These are phyloP conservation scores for Symmetrospora coprosmae DNA, from an alignment of 768 basidiomycete species.

Conservation along the genomic window DNA sequence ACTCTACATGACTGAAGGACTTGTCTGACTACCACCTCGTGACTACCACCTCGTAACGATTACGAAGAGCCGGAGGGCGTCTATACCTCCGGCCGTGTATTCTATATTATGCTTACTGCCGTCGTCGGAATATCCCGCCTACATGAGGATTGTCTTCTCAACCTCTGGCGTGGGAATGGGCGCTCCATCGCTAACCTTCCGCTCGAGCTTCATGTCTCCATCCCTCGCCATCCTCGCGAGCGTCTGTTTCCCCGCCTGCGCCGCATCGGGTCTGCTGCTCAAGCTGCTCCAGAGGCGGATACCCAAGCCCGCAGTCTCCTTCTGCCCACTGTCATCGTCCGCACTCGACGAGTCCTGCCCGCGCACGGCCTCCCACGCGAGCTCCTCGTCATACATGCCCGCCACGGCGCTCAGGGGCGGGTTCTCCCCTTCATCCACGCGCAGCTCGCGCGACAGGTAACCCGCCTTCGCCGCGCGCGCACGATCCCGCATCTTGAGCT, in stretches of 20 bases:
- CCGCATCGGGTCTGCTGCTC: background rate
- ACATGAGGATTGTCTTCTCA: background rate
- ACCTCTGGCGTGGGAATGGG: constrained; percentile 2
- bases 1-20: too few species aligned
- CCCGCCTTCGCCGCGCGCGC: constrained; percentile 32
- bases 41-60: too few species aligned
- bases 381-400: constrained; percentile 10
- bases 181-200: background rate
- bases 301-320: background rate
- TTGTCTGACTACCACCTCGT: too few species aligned
- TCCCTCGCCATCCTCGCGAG: background rate
- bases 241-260: background rate
- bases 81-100: too few species aligned
- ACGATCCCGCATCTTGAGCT: constrained; percentile 33
- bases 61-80: too few species aligned
- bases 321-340: background rate
- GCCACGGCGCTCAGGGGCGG: constrained; percentile 3
- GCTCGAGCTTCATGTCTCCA: constrained; percentile 5
- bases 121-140: too few species aligned
- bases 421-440: background rate
- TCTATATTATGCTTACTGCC: too few species aligned
- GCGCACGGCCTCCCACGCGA: constrained; percentile 5
- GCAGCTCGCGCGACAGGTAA: constrained; percentile 34
- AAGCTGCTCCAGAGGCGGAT: constrained; percentile 4
- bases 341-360: constrained; percentile 4